Conservation (phyloP, 139 green algal species). For the Picochlorum costavermella region DNA sequence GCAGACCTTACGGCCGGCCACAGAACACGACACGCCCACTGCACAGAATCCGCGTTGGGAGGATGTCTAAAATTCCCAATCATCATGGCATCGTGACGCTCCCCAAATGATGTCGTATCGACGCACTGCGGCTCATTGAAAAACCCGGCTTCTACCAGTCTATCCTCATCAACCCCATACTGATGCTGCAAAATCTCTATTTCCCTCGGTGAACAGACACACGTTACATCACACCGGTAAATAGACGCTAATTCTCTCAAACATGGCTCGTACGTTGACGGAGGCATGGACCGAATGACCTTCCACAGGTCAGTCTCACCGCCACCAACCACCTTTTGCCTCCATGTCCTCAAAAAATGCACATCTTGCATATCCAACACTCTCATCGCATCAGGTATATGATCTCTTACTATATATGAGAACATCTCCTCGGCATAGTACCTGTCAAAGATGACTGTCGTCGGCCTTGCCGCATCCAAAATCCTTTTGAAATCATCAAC, state of each 20-base stretch:
- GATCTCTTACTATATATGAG: conserved; percentile 32
- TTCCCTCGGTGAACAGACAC: conserved; percentile 55
- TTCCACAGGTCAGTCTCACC: not conserved
- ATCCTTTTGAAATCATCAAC: conserved; percentile 7
- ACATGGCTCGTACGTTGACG: conserved; percentile 19
- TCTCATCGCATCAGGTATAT: conserved; percentile 23
- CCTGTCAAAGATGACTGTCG: conserved; percentile 39
- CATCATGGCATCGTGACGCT: conserved; percentile 45
- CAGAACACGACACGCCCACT: conserved; percentile 34
- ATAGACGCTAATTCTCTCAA: conserved; percentile 48
- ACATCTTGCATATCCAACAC: conserved; percentile 62
- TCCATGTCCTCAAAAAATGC: conserved; percentile 32
- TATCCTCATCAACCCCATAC: conserved; percentile 36
- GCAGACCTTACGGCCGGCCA: conserved; percentile 37
- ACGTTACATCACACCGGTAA: conserved; percentile 40
- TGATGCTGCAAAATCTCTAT: conserved; percentile 20
- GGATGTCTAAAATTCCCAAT: conserved; percentile 55
- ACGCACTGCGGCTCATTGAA: not conserved
- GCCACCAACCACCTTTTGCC: conserved; percentile 6
- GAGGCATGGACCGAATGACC: conserved; percentile 19
- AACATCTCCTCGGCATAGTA: conserved; percentile 53
- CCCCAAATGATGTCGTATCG: not conserved
- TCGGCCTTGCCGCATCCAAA: conserved; percentile 7
- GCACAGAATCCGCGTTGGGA: conserved; percentile 49
- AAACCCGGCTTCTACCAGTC: conserved; percentile 46